Evolutionary conservation across 306 rosid genomes (phyloP).

Genomic region (Erythrophleum fordii): DNA sequence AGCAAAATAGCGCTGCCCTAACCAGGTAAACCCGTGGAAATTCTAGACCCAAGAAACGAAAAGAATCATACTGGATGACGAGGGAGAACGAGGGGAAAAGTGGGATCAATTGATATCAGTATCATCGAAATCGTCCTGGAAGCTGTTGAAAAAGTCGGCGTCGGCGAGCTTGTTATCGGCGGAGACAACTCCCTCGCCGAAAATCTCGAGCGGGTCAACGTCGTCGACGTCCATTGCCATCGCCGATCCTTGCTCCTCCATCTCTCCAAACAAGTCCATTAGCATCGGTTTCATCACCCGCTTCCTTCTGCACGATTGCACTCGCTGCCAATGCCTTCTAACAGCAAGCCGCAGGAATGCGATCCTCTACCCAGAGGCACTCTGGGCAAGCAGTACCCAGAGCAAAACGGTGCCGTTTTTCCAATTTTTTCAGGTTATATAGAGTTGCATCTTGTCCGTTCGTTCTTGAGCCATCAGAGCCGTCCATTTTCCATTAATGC

Average conservation of each 20-base stretch:
- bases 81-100: neutral
- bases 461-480: too few species aligned
- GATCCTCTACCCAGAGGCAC: too few species aligned
- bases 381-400: too few species aligned
- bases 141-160: conserved; percentile 77
- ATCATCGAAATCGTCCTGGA: conserved; percentile 84
- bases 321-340: neutral
- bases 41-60: neutral
- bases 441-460: too few species aligned
- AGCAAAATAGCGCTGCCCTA: neutral
- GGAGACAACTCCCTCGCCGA: conserved; percentile 61
- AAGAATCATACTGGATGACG: neutral
- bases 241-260: conserved; percentile 76
- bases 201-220: conserved; percentile 62
- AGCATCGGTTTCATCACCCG: conserved; percentile 56
- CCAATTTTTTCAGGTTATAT: too few species aligned
- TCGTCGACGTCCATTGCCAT: conserved; percentile 95
- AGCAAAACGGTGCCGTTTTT: too few species aligned
- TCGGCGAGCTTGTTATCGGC: conserved; percentile 73
- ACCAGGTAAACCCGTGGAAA: neutral
- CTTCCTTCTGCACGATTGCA: too few species aligned
- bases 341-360: too few species aligned
- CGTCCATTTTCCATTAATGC: too few species aligned
- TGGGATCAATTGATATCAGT: conserved; percentile 62
- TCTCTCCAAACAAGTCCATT: conserved; percentile 70